Conservation (phyloP, 2,329 filamentous ascomycete genomes). For the Cladophialophora yegresii region DNA sequence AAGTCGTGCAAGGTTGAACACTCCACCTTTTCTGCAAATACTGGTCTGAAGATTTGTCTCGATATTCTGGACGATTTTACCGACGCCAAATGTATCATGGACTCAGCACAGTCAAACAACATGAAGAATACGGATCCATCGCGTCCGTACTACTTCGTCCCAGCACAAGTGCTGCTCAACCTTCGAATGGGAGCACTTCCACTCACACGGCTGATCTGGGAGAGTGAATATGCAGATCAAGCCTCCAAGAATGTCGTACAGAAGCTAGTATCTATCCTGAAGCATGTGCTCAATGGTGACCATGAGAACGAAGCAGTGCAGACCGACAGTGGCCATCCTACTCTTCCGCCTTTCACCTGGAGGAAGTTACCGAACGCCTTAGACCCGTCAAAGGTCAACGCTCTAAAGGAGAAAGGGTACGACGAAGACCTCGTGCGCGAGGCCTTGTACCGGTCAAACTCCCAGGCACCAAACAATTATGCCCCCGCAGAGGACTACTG, state of each 20-base stretch:
- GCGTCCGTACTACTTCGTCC: constrained; percentile 62
- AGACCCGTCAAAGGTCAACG: constrained; percentile 51
- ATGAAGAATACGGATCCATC: constrained; percentile 58
- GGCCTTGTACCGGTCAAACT: constrained; percentile 79
- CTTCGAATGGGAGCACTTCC: constrained; percentile 78
- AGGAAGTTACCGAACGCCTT: constrained; percentile 54
- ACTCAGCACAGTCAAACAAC: constrained; percentile 65
- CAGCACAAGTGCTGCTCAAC: constrained; percentile 81
- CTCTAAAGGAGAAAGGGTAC: constrained; percentile 52
- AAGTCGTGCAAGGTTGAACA: constrained; percentile 50
- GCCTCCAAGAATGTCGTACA: constrained; percentile 74
- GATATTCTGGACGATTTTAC: constrained; percentile 64
- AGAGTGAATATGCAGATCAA: constrained; percentile 76
- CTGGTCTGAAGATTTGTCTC: constrained; percentile 77
- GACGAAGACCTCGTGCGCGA: constrained; percentile 69
- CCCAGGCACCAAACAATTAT: constrained; percentile 45
- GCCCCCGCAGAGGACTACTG: constrained; percentile 72
- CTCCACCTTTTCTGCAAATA: constrained; percentile 55
- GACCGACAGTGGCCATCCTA: constrained; percentile 61
- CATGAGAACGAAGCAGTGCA: constrained; percentile 67
- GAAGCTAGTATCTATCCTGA: constrained; percentile 79
- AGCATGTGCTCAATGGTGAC: constrained; percentile 74
- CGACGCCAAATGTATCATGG: constrained; percentile 75
- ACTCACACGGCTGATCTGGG: constrained; percentile 75
- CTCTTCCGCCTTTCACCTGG: constrained; percentile 49